Conservation (phyloP, 1,284 basidiomycete genomes). For the Cryptococcus sp. region DNA sequence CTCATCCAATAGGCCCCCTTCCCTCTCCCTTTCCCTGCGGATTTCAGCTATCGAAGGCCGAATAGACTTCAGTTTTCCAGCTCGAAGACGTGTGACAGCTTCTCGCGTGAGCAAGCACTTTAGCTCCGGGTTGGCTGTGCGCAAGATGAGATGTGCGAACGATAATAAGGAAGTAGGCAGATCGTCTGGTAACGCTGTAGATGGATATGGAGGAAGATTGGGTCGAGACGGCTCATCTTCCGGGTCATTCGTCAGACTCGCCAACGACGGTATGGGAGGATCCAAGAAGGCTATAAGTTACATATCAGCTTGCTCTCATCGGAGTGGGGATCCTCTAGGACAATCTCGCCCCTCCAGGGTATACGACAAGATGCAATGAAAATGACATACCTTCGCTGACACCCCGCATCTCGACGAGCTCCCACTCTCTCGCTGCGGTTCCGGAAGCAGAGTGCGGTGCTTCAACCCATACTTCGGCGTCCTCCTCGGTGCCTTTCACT, state of each 20-base stretch:
- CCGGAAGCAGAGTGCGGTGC: slow-evolving; percentile 56
- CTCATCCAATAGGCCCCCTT: slow-evolving; percentile 58
- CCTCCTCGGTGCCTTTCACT: slow-evolving; percentile 54
- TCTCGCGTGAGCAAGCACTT: slow-evolving; percentile 51
- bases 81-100: slow-evolving; percentile 38
- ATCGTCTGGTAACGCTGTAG: slow-evolving; percentile 21
- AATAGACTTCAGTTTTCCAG: slow-evolving; percentile 40
- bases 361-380: not conserved
- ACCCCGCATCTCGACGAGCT: slow-evolving; percentile 70
- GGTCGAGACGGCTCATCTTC: slow-evolving; percentile 8
- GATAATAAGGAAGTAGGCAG: slow-evolving; percentile 46
- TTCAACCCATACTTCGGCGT: slow-evolving; percentile 65
- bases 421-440: slow-evolving; percentile 59
- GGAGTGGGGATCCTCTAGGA: not conserved
- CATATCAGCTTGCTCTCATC: not conserved
- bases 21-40: slow-evolving; percentile 24
- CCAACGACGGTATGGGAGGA: slow-evolving; percentile 57
- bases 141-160: slow-evolving; percentile 51
- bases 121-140: slow-evolving; percentile 45
- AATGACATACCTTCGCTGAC: slow-evolving; percentile 71
- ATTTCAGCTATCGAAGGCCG: slow-evolving; percentile 40
- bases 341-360: not conserved
- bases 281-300: slow-evolving; percentile 65
- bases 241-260: slow-evolving; percentile 18
- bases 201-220: slow-evolving; percentile 13